A percentile compares a stretch with the other conserved stretches of the same genome.
These are phyloP conservation scores for Diaporthe vaccinii DNA, from an alignment of 2,329 filamentous ascomycete species.

Conservation along the genomic window DNA sequence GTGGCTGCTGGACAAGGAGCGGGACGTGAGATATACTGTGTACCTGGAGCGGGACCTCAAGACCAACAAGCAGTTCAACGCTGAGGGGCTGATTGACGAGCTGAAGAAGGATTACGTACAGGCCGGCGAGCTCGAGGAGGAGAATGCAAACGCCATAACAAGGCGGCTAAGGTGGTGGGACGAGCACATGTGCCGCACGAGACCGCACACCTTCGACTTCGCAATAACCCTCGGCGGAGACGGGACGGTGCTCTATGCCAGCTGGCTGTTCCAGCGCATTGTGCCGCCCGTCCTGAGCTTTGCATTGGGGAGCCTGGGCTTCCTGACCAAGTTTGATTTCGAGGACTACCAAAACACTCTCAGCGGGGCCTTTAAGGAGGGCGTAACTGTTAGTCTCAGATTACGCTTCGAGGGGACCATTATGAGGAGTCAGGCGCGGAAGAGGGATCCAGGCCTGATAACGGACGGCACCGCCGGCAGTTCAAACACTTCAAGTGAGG, in stretches of 20 bases:
- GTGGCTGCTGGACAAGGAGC: slow-evolving; percentile 83
- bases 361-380: slow-evolving; percentile 80
- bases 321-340: slow-evolving; percentile 97
- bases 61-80: slow-evolving; percentile 80
- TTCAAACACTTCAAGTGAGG: slow-evolving; percentile 43
- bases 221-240: slow-evolving; percentile 93
- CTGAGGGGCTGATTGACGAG: slow-evolving; percentile 75
- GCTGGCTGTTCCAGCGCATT: slow-evolving; percentile 96
- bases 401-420: slow-evolving; percentile 93
- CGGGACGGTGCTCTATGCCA: slow-evolving; percentile 96
- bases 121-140: slow-evolving; percentile 48
- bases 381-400: slow-evolving; percentile 88
- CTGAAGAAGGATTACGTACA: slow-evolving; percentile 59
- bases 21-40: slow-evolving; percentile 78
- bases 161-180: slow-evolving; percentile 85
- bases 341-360: slow-evolving; percentile 78
- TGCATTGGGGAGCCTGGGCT: slow-evolving; percentile 90
- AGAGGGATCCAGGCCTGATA: slow-evolving; percentile 23
- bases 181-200: slow-evolving; percentile 79
- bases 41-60: slow-evolving; percentile 85
- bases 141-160: slow-evolving; percentile 54
- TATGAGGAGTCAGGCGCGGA: slow-evolving; percentile 79
- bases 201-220: slow-evolving; percentile 93
- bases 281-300: slow-evolving; percentile 96
- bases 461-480: slow-evolving; percentile 35